phyloP scores from a whole-genome alignment of 1,284 basidiomycete genomes.

The Schizophyllum amplum region DNA sequence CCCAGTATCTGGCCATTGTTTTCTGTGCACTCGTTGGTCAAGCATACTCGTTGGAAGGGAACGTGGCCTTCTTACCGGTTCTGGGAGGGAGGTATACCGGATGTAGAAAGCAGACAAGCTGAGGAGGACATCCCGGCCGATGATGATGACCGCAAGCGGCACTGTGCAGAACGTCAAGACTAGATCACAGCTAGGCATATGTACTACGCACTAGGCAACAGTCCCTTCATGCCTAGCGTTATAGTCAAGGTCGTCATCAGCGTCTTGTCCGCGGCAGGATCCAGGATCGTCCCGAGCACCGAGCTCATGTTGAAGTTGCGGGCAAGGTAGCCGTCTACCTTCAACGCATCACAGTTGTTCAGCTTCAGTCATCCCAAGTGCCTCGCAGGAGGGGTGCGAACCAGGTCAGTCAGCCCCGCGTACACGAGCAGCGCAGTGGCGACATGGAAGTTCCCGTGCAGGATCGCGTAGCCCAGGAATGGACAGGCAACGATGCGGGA shows the following conservation, averaged over 20 bases:
- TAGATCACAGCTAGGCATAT: background rate
- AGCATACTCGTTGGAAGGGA: constrained; percentile 4
- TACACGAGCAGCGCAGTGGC: constrained; percentile 83
- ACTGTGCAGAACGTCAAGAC: constrained; percentile 35
- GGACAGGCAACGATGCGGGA: constrained; percentile 87
- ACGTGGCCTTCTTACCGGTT: constrained; percentile 53
- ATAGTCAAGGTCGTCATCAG: constrained; percentile 93
- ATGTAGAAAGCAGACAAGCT: constrained; percentile 92
- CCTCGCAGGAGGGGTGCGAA: constrained; percentile 32
- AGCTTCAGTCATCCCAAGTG: constrained; percentile 12
- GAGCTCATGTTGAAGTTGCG: constrained; percentile 79
- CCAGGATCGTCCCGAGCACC: constrained; percentile 90
- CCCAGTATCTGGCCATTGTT: constrained; percentile 90
- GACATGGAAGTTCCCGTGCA: constrained; percentile 73
- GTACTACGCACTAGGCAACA: constrained; percentile 68
- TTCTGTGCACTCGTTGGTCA: constrained; percentile 58
- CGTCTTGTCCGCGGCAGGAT: constrained; percentile 95
- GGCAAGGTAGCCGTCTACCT: constrained; percentile 90
- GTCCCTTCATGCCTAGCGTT: constrained; percentile 74
- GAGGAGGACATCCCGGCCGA: constrained; percentile 85
- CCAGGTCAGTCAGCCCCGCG: constrained; percentile 87
- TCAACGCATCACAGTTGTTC: constrained; percentile 10
- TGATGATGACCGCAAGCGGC: constrained; percentile 77
- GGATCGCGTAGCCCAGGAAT: constrained; percentile 84
- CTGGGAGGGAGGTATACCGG: constrained; percentile 83